Evolutionary conservation across 2,329 filamentous ascomycete genomes (phyloP), one percentile per base, ranked within the genome.

Genomic region (Zasmidium cellare): DNA sequence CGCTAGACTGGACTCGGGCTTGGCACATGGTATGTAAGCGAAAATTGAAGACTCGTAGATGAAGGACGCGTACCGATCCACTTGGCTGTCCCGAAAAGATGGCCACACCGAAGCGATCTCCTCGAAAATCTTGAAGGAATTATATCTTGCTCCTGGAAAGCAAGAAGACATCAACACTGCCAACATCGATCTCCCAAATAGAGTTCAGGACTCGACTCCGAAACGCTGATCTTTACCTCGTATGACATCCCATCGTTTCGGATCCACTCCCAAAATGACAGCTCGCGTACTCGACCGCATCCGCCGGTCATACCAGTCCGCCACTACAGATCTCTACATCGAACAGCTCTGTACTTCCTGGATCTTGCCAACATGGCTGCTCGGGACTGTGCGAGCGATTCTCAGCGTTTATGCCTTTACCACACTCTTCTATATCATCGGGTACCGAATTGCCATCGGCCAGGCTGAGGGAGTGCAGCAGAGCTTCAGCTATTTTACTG

Each of bases 401-500:
- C 61, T 76, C 55, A 70, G 71, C 58, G 69, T 91, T 61, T 96
- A 93, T 76, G 82, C 84, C 62, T 89, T 94, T 74, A 76, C 80
- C 22, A 85, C 85, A 12, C 81, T 88, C 57, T 80, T 94, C 76
- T 84, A 87, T 78, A 83, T 84, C 70, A 84, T 92, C 70, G 86
- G 79, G 60, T 90, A 83, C 80, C 76, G 84, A 59, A 86, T 85
- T 68, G 76, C 79, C n/a, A 80, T 84, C 70, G 71, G 74, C 31
- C 61, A 81, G 50, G 81, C 80, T 69, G 63, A 69, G 31, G 69
- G 68, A 1, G 82, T 84, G 23, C 76, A 79, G 53, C 74, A 79
- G 47, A 82, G 81, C 47, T 94, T 96, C 78, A 90, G 87, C 67
- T 96, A 85, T 80, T 96, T 96, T 78, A 96, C 91, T 24, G 80